Conservation (phyloP, 2,329 filamentous ascomycete genomes). For the Arthroderma sp. region DNA sequence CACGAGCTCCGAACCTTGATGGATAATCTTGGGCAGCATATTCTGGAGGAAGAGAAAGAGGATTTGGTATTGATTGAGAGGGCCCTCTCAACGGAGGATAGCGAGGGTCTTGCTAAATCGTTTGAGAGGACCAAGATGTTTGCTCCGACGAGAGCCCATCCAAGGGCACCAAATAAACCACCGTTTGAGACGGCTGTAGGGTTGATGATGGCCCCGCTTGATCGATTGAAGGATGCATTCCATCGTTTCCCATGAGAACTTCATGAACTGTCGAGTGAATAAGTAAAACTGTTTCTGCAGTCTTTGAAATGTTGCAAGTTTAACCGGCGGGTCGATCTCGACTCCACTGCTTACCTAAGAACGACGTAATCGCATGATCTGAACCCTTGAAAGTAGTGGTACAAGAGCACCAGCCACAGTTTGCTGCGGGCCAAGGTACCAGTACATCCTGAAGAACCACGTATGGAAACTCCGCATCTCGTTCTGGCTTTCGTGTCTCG, state of each 20-base stretch:
- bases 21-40: conserved; percentile 31
- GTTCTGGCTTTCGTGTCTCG: too few relatives aligned
- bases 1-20: conserved; percentile 30
- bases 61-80: conserved; percentile 36
- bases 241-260: conserved; percentile 33
- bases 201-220: conserved; percentile 42
- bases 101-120: conserved; percentile 24
- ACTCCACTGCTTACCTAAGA: too few relatives aligned
- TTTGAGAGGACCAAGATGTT: conserved; percentile 41
- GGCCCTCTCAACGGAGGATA: conserved; percentile 20
- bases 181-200: conserved; percentile 43
- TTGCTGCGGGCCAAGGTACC: too few relatives aligned
- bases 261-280: too few relatives aligned
- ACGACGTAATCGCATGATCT: too few relatives aligned
- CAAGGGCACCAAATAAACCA: conserved; percentile 35
- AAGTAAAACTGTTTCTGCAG: too few relatives aligned
- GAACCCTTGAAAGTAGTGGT: too few relatives aligned
- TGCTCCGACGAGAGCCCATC: conserved; percentile 37
- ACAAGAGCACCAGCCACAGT: too few relatives aligned
- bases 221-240: conserved; percentile 41
- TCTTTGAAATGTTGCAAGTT: too few relatives aligned
- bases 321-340: too few relatives aligned
- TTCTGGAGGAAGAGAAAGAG: conserved; percentile 35
- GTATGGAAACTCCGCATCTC: too few relatives aligned
- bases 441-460: too few relatives aligned